These are phyloP conservation scores for Monosporascus sp. DNA, from an alignment of 2,329 filamentous ascomycete genomes.

Conservation along the genomic window DNA sequence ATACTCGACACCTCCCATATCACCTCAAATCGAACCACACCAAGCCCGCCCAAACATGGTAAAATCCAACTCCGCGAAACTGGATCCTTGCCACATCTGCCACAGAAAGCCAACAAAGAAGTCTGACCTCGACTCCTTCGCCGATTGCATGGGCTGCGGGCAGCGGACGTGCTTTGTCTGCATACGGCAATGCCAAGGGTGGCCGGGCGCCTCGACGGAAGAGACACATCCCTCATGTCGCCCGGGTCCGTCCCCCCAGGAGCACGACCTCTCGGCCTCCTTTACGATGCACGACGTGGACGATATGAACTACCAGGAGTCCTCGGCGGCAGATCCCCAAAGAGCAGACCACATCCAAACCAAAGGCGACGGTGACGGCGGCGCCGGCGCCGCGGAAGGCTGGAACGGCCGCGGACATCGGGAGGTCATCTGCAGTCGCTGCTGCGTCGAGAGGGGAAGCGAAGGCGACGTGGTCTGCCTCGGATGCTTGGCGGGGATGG, in stretches of 20 bases:
- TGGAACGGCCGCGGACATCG: constrained; percentile 37
- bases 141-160: constrained; percentile 57
- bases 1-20: constrained; percentile 8
- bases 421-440: constrained; percentile 58
- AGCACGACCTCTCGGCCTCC: constrained; percentile 34
- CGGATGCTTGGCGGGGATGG: constrained; percentile 49
- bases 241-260: constrained; percentile 7
- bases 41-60: constrained; percentile 4
- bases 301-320: constrained; percentile 15
- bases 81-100: constrained; percentile 61
- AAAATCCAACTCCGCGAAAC: constrained; percentile 13
- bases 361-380: constrained; percentile 7
- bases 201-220: constrained; percentile 23
- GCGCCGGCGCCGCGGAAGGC: constrained; percentile 30
- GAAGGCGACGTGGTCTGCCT: constrained; percentile 64
- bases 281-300: constrained; percentile 48
- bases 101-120: constrained; percentile 59
- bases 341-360: not conserved
- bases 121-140: constrained; percentile 60
- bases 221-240: not conserved
- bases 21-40: constrained; percentile 9
- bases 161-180: constrained; percentile 64
- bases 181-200: constrained; percentile 55
- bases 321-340: constrained; percentile 1
- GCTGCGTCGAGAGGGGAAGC: constrained; percentile 59